Evolutionary conservation across 352 stramenopile species (phyloP).

Genomic region (Saprolegnia diclina): DNA sequence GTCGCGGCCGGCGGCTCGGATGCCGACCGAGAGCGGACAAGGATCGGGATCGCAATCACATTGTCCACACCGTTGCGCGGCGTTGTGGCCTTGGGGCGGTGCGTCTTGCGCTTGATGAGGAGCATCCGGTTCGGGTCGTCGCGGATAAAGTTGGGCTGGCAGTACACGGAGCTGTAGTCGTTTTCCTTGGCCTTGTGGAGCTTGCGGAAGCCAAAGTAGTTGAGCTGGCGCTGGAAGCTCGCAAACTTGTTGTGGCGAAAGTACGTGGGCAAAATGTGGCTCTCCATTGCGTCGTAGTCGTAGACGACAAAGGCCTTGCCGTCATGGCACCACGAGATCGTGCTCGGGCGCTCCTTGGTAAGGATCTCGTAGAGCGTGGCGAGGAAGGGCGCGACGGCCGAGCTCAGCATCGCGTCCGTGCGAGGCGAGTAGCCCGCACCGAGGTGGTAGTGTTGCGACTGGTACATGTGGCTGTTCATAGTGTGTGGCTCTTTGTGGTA

Average conservation of each 20-base stretch:
- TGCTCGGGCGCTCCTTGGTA: constrained; percentile 51
- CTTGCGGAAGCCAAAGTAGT: constrained; percentile 85
- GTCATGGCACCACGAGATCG: constrained; percentile 67
- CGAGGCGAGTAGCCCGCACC: neutral
- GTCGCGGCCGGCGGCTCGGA: neutral
- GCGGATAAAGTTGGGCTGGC: constrained; percentile 56
- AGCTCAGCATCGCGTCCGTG: constrained; percentile 3
- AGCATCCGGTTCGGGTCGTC: constrained; percentile 59
- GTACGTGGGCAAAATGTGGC: constrained; percentile 85
- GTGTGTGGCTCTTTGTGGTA: neutral
- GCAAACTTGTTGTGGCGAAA: constrained; percentile 93
- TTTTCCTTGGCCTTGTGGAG: constrained; percentile 41
- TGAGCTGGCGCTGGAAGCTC: constrained; percentile 84
- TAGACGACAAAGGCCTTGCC: constrained; percentile 65
- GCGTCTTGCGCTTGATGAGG: constrained; percentile 59
- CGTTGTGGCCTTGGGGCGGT: constrained; percentile 18
- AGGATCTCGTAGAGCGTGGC: constrained; percentile 74
- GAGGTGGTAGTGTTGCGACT: neutral
- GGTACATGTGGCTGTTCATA: neutral
- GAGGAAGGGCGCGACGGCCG: constrained; percentile 40
- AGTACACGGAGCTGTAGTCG: constrained; percentile 66
- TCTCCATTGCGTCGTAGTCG: constrained; percentile 48
- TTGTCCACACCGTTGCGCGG: constrained; percentile 5
- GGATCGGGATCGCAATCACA: constrained; percentile 6
- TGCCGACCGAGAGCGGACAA: neutral